A percentile compares a stretch with the other conserved stretches of the same genome.
phyloP scores from a whole-genome alignment of 192 early-diverging fungal genomes.

The Coemansia umbellata region DNA sequence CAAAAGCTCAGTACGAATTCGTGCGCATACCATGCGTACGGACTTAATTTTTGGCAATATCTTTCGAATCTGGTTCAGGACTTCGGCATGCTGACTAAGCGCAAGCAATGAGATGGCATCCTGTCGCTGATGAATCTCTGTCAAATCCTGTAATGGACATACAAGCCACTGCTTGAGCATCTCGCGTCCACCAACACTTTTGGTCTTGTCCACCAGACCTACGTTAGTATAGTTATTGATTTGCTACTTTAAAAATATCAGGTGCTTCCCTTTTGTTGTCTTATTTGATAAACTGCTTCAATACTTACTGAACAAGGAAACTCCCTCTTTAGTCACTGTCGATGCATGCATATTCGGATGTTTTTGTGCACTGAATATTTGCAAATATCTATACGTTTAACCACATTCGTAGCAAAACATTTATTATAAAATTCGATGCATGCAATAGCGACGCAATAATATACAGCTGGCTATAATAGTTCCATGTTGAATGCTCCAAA shows the following conservation, averaged over 20 bases:
- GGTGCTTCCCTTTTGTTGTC: background rate
- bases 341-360: slow-evolving; percentile 82
- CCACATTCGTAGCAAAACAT: too few relatives aligned
- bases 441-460: too few relatives aligned
- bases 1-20: slow-evolving; percentile 30
- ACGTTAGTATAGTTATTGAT: too few relatives aligned
- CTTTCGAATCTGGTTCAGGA: slow-evolving; percentile 8
- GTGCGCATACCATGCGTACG: slow-evolving; percentile 15
- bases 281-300: background rate
- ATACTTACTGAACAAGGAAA: slow-evolving; percentile 69
- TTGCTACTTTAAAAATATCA: too few relatives aligned
- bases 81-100: background rate
- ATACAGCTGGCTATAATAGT: too few relatives aligned
- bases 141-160: slow-evolving; percentile 24
- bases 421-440: too few relatives aligned
- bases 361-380: slow-evolving; percentile 68
- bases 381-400: slow-evolving; percentile 59
- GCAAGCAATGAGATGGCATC: slow-evolving; percentile 15
- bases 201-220: slow-evolving; percentile 38
- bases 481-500: too few relatives aligned
- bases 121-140: slow-evolving; percentile 25
- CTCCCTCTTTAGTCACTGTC: slow-evolving; percentile 59
- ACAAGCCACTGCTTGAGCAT: slow-evolving; percentile 30
- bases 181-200: slow-evolving; percentile 23
- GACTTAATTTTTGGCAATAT: slow-evolving; percentile 14